Base-by-base conservation (phyloP, 1,284 basidiomycete species). In the Austroboletus novae-zelandiae region DNA sequence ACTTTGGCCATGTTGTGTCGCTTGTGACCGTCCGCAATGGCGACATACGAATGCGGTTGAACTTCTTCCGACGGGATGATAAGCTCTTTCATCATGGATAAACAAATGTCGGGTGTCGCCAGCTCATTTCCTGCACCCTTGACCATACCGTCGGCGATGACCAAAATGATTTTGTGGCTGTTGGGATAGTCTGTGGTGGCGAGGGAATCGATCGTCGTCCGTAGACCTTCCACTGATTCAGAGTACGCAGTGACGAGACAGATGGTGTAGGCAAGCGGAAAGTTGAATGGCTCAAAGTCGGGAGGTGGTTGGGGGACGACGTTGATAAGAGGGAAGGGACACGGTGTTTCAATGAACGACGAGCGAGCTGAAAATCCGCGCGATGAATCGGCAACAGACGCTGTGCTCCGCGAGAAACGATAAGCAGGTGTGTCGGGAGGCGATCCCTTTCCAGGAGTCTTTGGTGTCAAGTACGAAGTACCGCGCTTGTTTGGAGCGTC, bases 1-100 rank as follows among this genome's bases (percentile, higher is more conserved):
- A 99, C 94, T 75, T 96, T 96, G 53, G 96, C 96, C 94, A 97
- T 97, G 72, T 99, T 99, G 79, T 98, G 96, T 20, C 93, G 83
- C 76, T 98, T 99, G 77, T 98, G 93, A 30, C 97, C 97, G 68
- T 99, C 95, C 23, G 97, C 97, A 62, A 99, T 98, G 53, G 97
- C 94, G 42, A 98, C 94, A 67, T 99, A 99, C 45, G 94, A 97
- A 64, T 97, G 90, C 9, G 94, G 77, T 67, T 98, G 93, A 44
- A 98, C 94, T 53, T 98, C 92, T 31, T 88, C 77, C 0, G 86
- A 80, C 0, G 84, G 75, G n/a, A 93, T 78, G 53, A 98, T 75
- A 50, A 98, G 83, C 41, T 99, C 95, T 74, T 90, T 94, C 97
- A 99, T 98, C 97, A 99, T 99, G 43, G 81, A 75, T 58, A 99